phyloP scores from a whole-genome alignment of 2,329 filamentous ascomycete species.

The Stemphylium beticola region DNA sequence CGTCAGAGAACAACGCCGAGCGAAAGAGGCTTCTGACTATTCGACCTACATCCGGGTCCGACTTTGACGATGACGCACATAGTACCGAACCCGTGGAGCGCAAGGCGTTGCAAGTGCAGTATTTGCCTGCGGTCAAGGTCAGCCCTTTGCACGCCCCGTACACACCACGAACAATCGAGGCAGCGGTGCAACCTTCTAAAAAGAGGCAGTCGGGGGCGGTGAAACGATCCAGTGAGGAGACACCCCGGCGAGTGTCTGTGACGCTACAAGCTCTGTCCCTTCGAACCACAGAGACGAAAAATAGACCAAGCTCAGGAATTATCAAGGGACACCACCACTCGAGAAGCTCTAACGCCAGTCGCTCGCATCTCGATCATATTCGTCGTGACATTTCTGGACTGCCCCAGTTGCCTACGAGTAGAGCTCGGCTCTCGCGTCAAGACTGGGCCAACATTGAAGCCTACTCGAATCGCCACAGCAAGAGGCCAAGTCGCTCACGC shows the following conservation, averaged over 20 bases:
- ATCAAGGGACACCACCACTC: slow-evolving; percentile 15
- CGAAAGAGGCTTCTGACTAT: slow-evolving; percentile 24
- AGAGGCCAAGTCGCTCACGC: slow-evolving; percentile 27
- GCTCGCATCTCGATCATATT: slow-evolving; percentile 35
- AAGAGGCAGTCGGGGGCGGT: slow-evolving; percentile 19
- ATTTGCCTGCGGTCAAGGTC: slow-evolving; percentile 19
- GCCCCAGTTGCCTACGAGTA: slow-evolving; percentile 37
- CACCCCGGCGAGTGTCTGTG: slow-evolving; percentile 32
- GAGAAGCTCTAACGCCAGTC: slow-evolving; percentile 21
- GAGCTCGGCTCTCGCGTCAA: slow-evolving; percentile 41
- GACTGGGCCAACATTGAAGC: slow-evolving; percentile 45
- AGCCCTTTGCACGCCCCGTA: slow-evolving; percentile 26
- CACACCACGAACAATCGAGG: slow-evolving; percentile 18
- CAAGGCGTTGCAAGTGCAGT: slow-evolving; percentile 9
- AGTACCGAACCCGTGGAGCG: slow-evolving; percentile 5
- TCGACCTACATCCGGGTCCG: slow-evolving; percentile 13
- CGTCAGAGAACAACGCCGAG: slow-evolving; percentile 8
- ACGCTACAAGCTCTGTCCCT: slow-evolving; percentile 30
- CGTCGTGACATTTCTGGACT: slow-evolving; percentile 40
- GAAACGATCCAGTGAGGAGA: slow-evolving; percentile 34
- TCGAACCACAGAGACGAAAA: slow-evolving; percentile 17
- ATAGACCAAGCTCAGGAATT: slow-evolving; percentile 4
- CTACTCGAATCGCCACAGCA: slow-evolving; percentile 37
- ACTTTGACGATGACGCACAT: slow-evolving; percentile 16
- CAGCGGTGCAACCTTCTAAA: slow-evolving; percentile 16